Evolutionary conservation across 495 filamentous ascomycete genomes (phyloP), one percentile per base, ranked within the genome.

Genomic region (Aspergillus sclerotiicarbonarius): DNA sequence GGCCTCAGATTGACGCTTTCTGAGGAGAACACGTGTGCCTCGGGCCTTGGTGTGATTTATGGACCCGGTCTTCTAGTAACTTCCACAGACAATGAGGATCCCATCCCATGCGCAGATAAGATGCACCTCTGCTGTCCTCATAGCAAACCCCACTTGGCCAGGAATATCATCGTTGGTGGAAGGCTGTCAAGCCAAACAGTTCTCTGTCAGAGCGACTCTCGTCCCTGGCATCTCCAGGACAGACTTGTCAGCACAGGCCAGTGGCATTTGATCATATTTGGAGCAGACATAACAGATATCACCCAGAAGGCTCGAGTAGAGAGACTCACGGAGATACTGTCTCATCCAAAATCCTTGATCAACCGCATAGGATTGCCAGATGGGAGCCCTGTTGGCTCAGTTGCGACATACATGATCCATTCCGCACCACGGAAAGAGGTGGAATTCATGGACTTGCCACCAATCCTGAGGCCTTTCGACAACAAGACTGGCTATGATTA

Each of bases 241-340:
- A 8, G 78, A 84, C 51, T 50, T 15, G 19, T 25, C 33, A 57
- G 55, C 19, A 57, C 55, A 13, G 84, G 85, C 0, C 69, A 76
- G 10, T 88, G 79, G 67, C 67, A 83, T 8, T 63, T 87, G 51
- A 69, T 87, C 21, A 51, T 87, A n/a, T 86, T 87, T 55, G 82
- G 79, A 0, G 84, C 83, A 8, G 75, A 84, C 62, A 68, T 87
- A 15, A 56, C 68, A 13, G 2, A 70, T 43, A 15, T 62, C 57
- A 44, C 12, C 1, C 78, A 82, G 64, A 63, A 33, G 19, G 30
- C 57, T 4, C 66, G 80, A 20, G 62, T 87, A 0, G 62, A 78
- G 0, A 41, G 51, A 1, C 76, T 85, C 20, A 46, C 55, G 10
- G 46, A 31, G 2, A 41, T 46, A 31, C 19, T 57, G 3, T 16